Conservation (phyloP, 768 basidiomycete species). For the Lentinula edodes region DNA sequence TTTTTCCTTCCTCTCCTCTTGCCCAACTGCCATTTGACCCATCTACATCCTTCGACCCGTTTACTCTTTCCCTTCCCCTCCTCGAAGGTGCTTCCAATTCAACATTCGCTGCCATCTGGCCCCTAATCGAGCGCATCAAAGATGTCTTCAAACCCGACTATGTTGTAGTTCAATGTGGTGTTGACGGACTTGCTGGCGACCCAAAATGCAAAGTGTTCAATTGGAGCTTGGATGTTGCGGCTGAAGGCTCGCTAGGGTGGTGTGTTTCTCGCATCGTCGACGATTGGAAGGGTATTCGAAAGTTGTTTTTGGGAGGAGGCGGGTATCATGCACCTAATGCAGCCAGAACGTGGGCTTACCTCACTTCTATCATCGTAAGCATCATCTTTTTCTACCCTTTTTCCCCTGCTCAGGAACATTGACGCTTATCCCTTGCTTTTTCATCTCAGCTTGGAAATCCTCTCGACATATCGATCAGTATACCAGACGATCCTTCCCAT, state of each 20-base stretch:
- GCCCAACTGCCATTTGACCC: conserved; percentile 35
- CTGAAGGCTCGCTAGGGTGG: conserved; percentile 67
- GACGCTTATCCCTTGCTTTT: too few species aligned
- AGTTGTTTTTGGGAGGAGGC: conserved; percentile 74
- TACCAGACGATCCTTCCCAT: conserved; percentile 59
- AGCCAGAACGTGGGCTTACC: conserved; percentile 80
- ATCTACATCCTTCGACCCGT: conserved; percentile 40
- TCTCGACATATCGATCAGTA: conserved; percentile 52
- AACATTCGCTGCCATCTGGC: conserved; percentile 65
- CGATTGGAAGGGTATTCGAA: conserved; percentile 49
- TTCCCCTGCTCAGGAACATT: conserved; percentile 18
- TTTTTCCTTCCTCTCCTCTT: conserved; percentile 67
- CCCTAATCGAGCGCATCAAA: conserved; percentile 53
- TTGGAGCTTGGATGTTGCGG: conserved; percentile 34
- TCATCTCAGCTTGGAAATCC: conserved; percentile 37
- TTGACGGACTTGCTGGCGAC: conserved; percentile 84
- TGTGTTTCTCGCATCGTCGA: conserved; percentile 46
- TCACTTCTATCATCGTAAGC: conserved; percentile 72
- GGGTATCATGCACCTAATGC: conserved; percentile 83
- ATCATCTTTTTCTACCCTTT: not conserved
- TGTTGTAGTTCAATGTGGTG: conserved; percentile 80
- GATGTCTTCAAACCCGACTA: conserved; percentile 69
- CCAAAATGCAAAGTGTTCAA: conserved; percentile 65
- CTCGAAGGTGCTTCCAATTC: conserved; percentile 57
- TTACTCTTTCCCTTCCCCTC: conserved; percentile 79